Percentiles rank a stretch among this genome's conserved stretches.
Evolutionary conservation across 495 filamentous ascomycete species (phyloP).

Genomic region (Neurospora sp.): DNA sequence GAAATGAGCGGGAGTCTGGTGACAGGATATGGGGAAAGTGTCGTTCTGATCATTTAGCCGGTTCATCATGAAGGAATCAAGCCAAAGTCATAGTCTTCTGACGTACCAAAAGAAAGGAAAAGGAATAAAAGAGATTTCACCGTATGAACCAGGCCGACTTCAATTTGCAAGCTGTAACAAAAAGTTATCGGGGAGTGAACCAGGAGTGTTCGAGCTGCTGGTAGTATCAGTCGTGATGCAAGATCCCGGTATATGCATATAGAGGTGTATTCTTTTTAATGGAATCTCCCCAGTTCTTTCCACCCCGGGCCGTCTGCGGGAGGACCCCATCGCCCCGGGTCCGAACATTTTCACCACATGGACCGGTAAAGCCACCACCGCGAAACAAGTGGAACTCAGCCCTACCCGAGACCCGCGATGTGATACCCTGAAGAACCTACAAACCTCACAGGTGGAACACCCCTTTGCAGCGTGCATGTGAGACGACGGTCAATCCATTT

Average conservation of each 20-base stretch:
- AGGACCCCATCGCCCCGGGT: neutral
- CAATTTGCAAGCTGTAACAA: neutral
- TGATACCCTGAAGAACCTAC: neutral
- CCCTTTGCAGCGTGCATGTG: neutral
- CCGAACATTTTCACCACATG: neutral
- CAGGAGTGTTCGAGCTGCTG: neutral
- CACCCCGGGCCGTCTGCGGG: neutral
- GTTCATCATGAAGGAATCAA: neutral
- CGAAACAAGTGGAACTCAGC: neutral
- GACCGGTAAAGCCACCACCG: neutral
- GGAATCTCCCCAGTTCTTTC: neutral
- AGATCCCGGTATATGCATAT: neutral
- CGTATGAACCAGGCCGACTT: too few species aligned
- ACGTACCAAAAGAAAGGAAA: too few species aligned
- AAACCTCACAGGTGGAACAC: neutral
- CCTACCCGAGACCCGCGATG: neutral
- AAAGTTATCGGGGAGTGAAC: neutral
- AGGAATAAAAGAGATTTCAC: too few species aligned
- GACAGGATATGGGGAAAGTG: neutral
- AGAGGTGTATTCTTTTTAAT: neutral
- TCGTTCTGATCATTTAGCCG: neutral
- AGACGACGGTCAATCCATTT: neutral
- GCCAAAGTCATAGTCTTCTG: too few species aligned
- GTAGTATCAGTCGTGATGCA: neutral
- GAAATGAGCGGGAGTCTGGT: neutral